A percentile compares a stretch with the other conserved stretches of the same genome.
Evolutionary conservation across 768 basidiomycete genomes (phyloP).

Genomic region (Mycena epipterygia): DNA sequence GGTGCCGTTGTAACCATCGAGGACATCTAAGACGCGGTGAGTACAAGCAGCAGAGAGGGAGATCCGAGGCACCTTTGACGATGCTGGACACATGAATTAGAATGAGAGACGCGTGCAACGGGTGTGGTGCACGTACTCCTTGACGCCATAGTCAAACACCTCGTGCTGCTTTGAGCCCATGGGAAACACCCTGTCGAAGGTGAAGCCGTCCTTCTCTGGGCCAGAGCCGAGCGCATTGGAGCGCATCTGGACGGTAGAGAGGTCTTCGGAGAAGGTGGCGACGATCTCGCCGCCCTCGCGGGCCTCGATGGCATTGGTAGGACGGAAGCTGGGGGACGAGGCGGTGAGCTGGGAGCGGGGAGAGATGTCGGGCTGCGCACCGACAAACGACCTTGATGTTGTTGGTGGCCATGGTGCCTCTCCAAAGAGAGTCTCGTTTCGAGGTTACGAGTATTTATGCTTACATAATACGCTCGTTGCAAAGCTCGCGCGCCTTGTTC

Average conservation of each 20-base stretch:
- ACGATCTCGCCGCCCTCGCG: slow-evolving; percentile 92
- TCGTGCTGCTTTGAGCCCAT: slow-evolving; percentile 92
- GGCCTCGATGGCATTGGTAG: slow-evolving; percentile 91
- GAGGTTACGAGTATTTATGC: too few species aligned
- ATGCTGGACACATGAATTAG: slow-evolving; percentile 65
- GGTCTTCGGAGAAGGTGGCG: slow-evolving; percentile 88
- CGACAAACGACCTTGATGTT: slow-evolving; percentile 99
- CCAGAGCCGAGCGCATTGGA: slow-evolving; percentile 78
- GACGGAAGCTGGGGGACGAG: slow-evolving; percentile 81
- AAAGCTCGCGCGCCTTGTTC: too few species aligned
- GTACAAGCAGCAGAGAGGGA: slow-evolving; percentile 16
- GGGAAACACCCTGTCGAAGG: slow-evolving; percentile 96
- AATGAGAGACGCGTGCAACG: slow-evolving; percentile 25
- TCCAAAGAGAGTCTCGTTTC: background rate
- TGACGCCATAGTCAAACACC: slow-evolving; percentile 98
- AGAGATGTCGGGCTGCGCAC: slow-evolving; percentile 60
- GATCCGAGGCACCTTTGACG: slow-evolving; percentile 76
- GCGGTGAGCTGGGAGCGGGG: slow-evolving; percentile 31
- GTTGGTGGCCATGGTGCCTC: slow-evolving; percentile 72
- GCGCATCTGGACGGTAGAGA: slow-evolving; percentile 87
- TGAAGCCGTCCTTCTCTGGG: slow-evolving; percentile 97
- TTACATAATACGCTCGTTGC: too few species aligned
- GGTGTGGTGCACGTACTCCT: slow-evolving; percentile 76
- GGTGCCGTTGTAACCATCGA: slow-evolving; percentile 98
- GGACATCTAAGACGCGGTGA: slow-evolving; percentile 78